Base-by-base conservation (phyloP, 768 basidiomycete species). In the Tulasnella sp. region DNA sequence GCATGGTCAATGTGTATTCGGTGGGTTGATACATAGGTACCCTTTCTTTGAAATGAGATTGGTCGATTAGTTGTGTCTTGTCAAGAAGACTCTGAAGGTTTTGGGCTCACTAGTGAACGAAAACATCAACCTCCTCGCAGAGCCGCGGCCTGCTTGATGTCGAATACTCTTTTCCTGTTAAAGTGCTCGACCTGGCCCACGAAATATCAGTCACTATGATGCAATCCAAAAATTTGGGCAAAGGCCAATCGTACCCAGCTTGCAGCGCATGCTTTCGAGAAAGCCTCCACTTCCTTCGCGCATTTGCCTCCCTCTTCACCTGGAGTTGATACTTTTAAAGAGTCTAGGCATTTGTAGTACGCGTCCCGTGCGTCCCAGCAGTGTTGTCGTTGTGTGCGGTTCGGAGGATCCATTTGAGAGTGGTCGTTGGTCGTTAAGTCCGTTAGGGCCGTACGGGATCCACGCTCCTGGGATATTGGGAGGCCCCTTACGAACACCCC, bases 361-460 rank as follows among this genome's bases (percentile, higher is more conserved):
- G 83, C 82, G 79, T 98, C 94, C 70, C 95, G 83, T 22, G 82
- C 80, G 37, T 90, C 89, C 95, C 95, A 98, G 81, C 95, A 98
- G 73, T 84, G 84, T 75, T 89, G 82, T 7, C 95, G 86, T 76
- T 91, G 88, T 77, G 89, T 39, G 17, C 74, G 72, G 44, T 41
- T 73, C 19, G 73, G 67, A 32, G 73, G 71, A 44, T 72, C 64
- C 39, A 72, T 72, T 39, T 37, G 62, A 63, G 69, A 40, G 40
- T 40, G 40, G 67, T 69, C 40, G 44, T 44, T 69, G 62, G n/a
- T 64, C 12, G 44, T 37, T 40, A 29, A 12, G 34, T 34, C 44
- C 67, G 67, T 52, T 40, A 52, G 19, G 26, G 19, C 67, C 35
- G 67, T 59, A 26, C 16, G n/a, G 37, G 11, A 34, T 11, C 14